Evolutionary conservation across 768 basidiomycete species (phyloP).

Genomic region (Phlebiopsis flavidoalba): DNA sequence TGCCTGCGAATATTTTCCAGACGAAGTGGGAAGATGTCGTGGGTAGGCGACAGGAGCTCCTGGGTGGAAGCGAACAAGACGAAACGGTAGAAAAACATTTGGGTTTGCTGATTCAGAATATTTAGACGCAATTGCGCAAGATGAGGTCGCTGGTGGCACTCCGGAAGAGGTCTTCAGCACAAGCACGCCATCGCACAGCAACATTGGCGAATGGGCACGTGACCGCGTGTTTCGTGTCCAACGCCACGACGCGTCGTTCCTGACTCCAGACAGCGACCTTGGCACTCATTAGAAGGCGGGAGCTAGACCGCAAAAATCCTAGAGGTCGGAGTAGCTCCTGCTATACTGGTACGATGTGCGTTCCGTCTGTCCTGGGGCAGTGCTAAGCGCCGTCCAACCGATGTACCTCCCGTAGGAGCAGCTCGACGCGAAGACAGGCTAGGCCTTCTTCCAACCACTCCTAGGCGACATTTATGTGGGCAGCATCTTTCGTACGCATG

Average conservation of each 20-base stretch:
- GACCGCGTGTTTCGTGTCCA: constrained; percentile 5
- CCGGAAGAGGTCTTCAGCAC: background rate
- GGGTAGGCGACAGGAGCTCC: background rate
- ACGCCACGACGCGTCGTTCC: background rate
- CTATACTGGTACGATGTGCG: background rate
- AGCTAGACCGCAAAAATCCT: background rate
- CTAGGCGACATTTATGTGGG: background rate
- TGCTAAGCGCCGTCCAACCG: background rate
- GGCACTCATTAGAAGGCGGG: background rate
- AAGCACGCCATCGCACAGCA: constrained; percentile 13
- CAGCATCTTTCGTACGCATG: no score
- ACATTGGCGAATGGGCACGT: constrained; percentile 12
- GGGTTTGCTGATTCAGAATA: constrained; percentile 10
- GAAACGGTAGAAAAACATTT: constrained; percentile 4
- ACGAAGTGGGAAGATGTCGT: background rate
- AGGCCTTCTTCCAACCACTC: background rate
- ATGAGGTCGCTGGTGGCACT: constrained; percentile 9
- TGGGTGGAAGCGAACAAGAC: background rate
- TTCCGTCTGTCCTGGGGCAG: background rate
- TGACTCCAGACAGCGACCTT: background rate
- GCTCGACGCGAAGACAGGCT: background rate
- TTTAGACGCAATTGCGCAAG: constrained; percentile 8
- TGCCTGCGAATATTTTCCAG: background rate
- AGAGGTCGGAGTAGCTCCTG: background rate
- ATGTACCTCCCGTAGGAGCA: background rate